Conservation (phyloP, 2,329 filamentous ascomycete species). For the Scytalidium lignicola region DNA sequence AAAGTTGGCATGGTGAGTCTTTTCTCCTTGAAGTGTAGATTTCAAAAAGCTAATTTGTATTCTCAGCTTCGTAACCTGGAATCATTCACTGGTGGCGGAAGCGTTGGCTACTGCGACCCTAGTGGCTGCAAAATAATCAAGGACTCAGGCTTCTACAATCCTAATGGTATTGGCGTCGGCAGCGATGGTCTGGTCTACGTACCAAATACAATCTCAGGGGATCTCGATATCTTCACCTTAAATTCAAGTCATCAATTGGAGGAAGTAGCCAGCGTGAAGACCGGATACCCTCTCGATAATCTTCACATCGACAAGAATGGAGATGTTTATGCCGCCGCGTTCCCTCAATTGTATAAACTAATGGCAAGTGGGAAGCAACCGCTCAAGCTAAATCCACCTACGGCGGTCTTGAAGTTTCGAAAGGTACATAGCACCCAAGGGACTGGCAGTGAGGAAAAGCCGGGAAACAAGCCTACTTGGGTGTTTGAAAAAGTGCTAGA, state of each 20-base stretch:
- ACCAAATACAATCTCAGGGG: slow-evolving; percentile 19
- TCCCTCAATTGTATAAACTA: slow-evolving; percentile 24
- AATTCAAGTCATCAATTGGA: slow-evolving; percentile 12
- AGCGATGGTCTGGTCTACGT: slow-evolving; percentile 31
- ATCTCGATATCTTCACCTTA: slow-evolving; percentile 22
- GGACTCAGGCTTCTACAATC: slow-evolving; percentile 19
- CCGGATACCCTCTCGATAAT: slow-evolving; percentile 30
- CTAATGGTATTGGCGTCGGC: slow-evolving; percentile 30
- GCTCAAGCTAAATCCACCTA: slow-evolving; percentile 13
- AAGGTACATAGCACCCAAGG: slow-evolving; percentile 7
- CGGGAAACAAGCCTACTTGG: slow-evolving; percentile 13
- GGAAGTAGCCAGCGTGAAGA: slow-evolving; percentile 20
- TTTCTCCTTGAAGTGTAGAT: not conserved
- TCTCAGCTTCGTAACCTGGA: slow-evolving; percentile 22
- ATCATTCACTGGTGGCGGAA: slow-evolving; percentile 24
- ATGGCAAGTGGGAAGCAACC: slow-evolving; percentile 18
- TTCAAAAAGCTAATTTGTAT: not conserved
- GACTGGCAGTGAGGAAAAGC: slow-evolving; percentile 1
- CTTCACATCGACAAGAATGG: slow-evolving; percentile 31
- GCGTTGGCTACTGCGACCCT: slow-evolving; percentile 24
- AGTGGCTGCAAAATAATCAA: slow-evolving; percentile 23
- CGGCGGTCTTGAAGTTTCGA: slow-evolving; percentile 21
- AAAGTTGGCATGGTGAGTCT: slow-evolving; percentile 24
- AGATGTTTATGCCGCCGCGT: slow-evolving; percentile 28
- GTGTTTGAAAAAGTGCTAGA: slow-evolving; percentile 28